Percentiles rank a stretch among this genome's conserved stretches.
phyloP scores from a whole-genome alignment of 768 basidiomycete species.

The Pulveroboletus sp. region DNA sequence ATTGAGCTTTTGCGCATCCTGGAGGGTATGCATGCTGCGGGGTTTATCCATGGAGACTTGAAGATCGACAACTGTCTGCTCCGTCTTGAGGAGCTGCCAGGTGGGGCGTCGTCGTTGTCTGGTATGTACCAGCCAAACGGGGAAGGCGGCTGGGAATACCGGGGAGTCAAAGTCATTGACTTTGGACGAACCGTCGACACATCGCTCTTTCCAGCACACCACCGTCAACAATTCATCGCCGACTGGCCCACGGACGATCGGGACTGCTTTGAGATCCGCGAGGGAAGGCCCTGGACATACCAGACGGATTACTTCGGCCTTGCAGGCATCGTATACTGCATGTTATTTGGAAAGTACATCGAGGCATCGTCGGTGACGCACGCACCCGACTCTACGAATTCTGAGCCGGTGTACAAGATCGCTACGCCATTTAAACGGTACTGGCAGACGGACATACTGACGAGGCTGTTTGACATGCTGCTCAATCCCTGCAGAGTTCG shows the following conservation, averaged over 20 bases:
- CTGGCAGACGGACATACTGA: conserved; percentile 92
- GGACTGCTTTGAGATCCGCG: conserved; percentile 90
- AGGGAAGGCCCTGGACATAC: conserved; percentile 85
- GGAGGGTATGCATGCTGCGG: conserved; percentile 75
- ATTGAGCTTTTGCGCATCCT: conserved; percentile 83
- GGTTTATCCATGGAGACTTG: conserved; percentile 96
- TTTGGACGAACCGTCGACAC: conserved; percentile 96
- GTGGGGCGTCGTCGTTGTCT: conserved; percentile 67
- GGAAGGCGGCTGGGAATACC: conserved; percentile 78
- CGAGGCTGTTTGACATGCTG: conserved; percentile 73
- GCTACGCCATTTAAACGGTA: conserved; percentile 86
- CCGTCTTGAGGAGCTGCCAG: conserved; percentile 80
- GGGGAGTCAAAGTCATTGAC: conserved; percentile 93
- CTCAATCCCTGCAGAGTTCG: conserved; percentile 75
- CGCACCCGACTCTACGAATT: conserved; percentile 31
- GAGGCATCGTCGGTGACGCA: conserved; percentile 58
- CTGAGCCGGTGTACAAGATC: conserved; percentile 53
- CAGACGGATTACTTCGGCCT: conserved; percentile 98
- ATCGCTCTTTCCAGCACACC: conserved; percentile 62
- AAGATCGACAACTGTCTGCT: conserved; percentile 99
- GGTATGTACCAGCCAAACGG: conserved; percentile 76
- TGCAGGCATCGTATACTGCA: conserved; percentile 89
- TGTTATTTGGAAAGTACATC: conserved; percentile 97
- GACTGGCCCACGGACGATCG: conserved; percentile 89
- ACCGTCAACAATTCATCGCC: conserved; percentile 73